Conservation (phyloP, 1,139 yeast species). For the Sugiyamaella pinicola region DNA sequence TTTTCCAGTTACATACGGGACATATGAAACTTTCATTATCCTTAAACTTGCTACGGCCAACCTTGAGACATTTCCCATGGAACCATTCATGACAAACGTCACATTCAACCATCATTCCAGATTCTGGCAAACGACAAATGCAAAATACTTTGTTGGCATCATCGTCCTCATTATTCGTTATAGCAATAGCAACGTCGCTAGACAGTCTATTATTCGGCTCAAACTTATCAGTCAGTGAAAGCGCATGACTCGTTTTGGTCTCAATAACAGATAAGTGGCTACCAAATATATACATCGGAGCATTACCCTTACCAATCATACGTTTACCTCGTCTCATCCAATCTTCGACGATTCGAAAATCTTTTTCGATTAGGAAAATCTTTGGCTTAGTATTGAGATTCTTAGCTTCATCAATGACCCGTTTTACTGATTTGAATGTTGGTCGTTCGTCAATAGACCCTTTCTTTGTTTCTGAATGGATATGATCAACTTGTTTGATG, state of each 20-base stretch:
- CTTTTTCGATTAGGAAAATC: slow-evolving; percentile 28
- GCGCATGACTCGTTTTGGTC: slow-evolving; percentile 45
- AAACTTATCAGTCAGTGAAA: slow-evolving; percentile 49
- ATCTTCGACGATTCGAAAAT: slow-evolving; percentile 32
- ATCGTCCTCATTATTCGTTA: slow-evolving; percentile 13
- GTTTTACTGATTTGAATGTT: slow-evolving; percentile 35
- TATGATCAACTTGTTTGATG: slow-evolving; percentile 21
- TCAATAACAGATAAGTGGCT: slow-evolving; percentile 41
- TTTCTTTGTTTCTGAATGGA: slow-evolving; percentile 31
- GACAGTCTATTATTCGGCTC: slow-evolving; percentile 18
- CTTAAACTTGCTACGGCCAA: slow-evolving; percentile 35
- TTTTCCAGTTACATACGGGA: slow-evolving; percentile 61
- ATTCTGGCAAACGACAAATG: slow-evolving; percentile 67
- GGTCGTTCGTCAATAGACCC: slow-evolving; percentile 41
- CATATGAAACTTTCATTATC: slow-evolving; percentile 56
- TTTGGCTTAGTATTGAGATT: slow-evolving; percentile 29
- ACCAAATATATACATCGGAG: slow-evolving; percentile 41
- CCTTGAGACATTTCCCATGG: slow-evolving; percentile 65
- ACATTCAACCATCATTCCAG: slow-evolving; percentile 77
- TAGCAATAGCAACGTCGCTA: slow-evolving; percentile 1
- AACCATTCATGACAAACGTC: slow-evolving; percentile 81
- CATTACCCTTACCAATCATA: slow-evolving; percentile 45
- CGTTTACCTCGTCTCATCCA: slow-evolving; percentile 53
- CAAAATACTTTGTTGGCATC: slow-evolving; percentile 52
- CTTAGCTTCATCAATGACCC: slow-evolving; percentile 35